Evolutionary conservation across 2,329 filamentous ascomycete genomes (phyloP).

Genomic region (Bipolaris cookei): DNA sequence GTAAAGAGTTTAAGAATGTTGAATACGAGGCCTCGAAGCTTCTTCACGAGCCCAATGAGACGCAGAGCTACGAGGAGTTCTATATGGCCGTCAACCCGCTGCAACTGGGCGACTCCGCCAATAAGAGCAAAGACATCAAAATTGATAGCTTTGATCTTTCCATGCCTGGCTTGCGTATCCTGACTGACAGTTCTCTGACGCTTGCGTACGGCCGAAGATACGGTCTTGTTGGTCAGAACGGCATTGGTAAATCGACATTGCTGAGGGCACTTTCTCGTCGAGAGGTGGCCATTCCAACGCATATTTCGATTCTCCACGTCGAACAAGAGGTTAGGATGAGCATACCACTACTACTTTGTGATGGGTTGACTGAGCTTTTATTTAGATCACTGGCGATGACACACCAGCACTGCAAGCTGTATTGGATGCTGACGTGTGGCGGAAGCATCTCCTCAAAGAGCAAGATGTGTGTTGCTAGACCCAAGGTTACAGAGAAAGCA

Average conservation of each 20-base stretch:
- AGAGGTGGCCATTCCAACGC: slow-evolving; percentile 92
- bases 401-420: slow-evolving; percentile 94
- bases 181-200: slow-evolving; percentile 88
- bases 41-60: slow-evolving; percentile 78
- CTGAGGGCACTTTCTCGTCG: slow-evolving; percentile 87
- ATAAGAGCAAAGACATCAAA: slow-evolving; percentile 99
- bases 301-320: slow-evolving; percentile 98
- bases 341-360: background rate
- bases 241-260: slow-evolving; percentile 87
- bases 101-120: slow-evolving; percentile 74
- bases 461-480: slow-evolving; percentile 68
- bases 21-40: slow-evolving; percentile 95
- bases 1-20: slow-evolving; percentile 97
- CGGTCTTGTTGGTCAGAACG: slow-evolving; percentile 98
- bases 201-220: slow-evolving; percentile 92
- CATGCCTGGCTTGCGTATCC: slow-evolving; percentile 85
- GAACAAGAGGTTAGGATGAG: slow-evolving; percentile 81
- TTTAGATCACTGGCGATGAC: slow-evolving; percentile 88
- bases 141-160: slow-evolving; percentile 94
- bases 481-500: background rate
- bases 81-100: slow-evolving; percentile 99
- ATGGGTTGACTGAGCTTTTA: slow-evolving; percentile 13
- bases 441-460: slow-evolving; percentile 89
- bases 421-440: slow-evolving; percentile 96
- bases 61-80: slow-evolving; percentile 97